These are phyloP conservation scores for Ogataea thermomethanolica DNA, from an alignment of 805 yeast species.

Conservation along the genomic window DNA sequence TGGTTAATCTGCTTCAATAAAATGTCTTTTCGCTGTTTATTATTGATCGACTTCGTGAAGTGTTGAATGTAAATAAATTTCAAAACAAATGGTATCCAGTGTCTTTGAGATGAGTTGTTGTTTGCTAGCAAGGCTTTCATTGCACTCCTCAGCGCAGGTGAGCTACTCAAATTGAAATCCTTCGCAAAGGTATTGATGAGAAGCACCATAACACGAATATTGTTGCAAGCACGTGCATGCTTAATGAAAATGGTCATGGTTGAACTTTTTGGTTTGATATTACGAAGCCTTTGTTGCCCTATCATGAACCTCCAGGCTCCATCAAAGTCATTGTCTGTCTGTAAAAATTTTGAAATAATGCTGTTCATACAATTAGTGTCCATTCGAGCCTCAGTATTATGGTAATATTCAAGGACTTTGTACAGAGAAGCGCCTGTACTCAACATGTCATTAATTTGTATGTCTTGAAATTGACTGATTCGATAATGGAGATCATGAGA, in stretches of 20 bases:
- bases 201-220: conserved; percentile 16
- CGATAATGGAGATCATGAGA: conserved; percentile 8
- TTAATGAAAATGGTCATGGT: conserved; percentile 24
- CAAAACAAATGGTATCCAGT: conserved; percentile 19
- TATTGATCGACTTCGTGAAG: conserved; percentile 16
- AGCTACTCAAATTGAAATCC: conserved; percentile 14
- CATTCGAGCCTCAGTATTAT: conserved; percentile 5
- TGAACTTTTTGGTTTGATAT: conserved; percentile 15
- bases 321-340: conserved; percentile 7
- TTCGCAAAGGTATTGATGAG: conserved; percentile 17
- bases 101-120: conserved; percentile 11
- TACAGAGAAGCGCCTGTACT: conserved; percentile 7
- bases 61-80: conserved; percentile 20
- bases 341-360: conserved; percentile 18
- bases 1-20: conserved; percentile 16
- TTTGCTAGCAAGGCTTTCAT: conserved; percentile 14
- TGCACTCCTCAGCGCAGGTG: conserved; percentile 15
- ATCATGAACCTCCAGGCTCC: conserved; percentile 24
- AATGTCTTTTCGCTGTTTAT: conserved; percentile 18
- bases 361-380: conserved; percentile 24
- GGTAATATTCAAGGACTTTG: conserved; percentile 15
- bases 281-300: neutral
- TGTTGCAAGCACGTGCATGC: conserved; percentile 8
- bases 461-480: conserved; percentile 15
- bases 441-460: conserved; percentile 19